Evolutionary conservation across 257 asterid genomes (phyloP).

Genomic region (Knoxia roxburghii): DNA sequence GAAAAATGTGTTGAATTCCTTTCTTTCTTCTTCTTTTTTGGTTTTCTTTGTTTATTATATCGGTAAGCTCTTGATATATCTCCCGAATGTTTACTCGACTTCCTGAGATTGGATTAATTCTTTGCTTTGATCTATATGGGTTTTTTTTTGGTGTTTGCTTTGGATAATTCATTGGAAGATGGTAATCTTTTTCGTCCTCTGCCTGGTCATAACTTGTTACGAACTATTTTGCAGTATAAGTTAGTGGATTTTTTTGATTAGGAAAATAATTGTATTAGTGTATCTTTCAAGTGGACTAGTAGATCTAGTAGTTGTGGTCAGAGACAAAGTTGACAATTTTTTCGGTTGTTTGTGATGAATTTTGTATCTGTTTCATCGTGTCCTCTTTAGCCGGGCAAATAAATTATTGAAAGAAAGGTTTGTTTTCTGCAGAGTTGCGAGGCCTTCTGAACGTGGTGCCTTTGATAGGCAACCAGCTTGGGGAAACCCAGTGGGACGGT

Average conservation of each 20-base stretch:
- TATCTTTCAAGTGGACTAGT: background rate
- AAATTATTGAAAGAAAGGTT: background rate
- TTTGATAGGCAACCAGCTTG: conserved; percentile 63
- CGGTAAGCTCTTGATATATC: background rate
- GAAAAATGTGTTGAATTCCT: background rate
- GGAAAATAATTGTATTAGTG: background rate
- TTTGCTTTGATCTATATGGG: background rate
- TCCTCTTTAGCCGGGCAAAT: background rate
- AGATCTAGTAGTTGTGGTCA: background rate
- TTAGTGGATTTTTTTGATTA: background rate
- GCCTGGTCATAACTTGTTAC: background rate
- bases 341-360: background rate
- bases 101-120: background rate
- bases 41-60: too few species aligned
- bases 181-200: background rate
- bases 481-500: conserved; percentile 64
- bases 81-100: background rate
- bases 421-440: conserved; percentile 43
- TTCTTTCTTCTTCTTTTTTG: background rate
- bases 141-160: background rate
- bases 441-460: conserved; percentile 59
- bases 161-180: background rate
- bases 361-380: background rate
- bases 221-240: background rate
- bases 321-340: background rate